Conservation (phyloP, 2,329 filamentous ascomycete genomes). For the Stagonosporopsis cucurbitacearum region DNA sequence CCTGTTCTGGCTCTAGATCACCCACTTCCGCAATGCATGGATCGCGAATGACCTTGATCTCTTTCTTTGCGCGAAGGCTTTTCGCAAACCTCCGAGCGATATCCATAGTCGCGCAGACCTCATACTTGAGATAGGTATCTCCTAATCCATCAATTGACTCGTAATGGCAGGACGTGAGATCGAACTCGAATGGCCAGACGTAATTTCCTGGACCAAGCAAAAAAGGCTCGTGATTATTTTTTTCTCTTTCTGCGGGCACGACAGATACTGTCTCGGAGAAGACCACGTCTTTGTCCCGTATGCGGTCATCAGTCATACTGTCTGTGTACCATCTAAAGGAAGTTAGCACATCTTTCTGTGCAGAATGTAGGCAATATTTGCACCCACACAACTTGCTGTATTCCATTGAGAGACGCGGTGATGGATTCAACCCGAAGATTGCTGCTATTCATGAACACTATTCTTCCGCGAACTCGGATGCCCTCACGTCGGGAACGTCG, state of each 20-base stretch:
- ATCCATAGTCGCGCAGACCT: background rate
- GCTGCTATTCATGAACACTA: background rate
- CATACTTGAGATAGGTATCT: background rate
- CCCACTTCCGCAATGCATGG: background rate
- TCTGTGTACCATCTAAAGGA: background rate
- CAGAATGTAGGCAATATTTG: background rate
- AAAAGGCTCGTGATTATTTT: background rate
- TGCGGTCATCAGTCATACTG: background rate
- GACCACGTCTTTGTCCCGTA: background rate
- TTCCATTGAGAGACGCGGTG: background rate
- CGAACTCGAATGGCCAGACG: background rate
- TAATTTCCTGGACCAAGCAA: background rate
- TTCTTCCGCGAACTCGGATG: background rate
- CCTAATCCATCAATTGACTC: background rate
- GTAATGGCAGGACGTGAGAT: background rate
- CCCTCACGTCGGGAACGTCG: background rate
- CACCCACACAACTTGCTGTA: background rate
- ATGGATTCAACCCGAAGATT: background rate
- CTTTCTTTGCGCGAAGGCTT: background rate
- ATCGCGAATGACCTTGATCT: background rate
- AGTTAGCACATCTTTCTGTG: background rate
- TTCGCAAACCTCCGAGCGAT: background rate
- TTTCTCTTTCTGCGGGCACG: background rate
- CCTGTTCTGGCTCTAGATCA: background rate
- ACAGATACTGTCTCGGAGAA: background rate